Evolutionary conservation across 305 asterid species (phyloP).

Genomic region (Fraxinus paxiana): DNA sequence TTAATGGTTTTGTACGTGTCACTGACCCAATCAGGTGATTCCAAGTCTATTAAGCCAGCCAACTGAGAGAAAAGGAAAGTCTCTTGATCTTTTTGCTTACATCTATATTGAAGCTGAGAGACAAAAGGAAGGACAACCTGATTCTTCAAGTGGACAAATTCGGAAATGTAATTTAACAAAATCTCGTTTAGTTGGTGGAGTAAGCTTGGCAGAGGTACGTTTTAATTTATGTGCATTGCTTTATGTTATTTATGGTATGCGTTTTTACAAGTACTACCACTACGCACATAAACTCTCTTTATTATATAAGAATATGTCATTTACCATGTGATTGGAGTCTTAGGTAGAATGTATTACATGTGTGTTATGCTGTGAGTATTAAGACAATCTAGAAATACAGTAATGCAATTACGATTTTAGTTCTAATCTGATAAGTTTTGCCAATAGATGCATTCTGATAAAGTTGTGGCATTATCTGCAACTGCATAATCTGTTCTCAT

Average conservation of each 20-base stretch:
- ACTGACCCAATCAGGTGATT: slow-evolving; percentile 53
- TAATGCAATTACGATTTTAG: background rate
- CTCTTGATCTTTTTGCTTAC: slow-evolving; percentile 57
- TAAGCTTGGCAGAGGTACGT: slow-evolving; percentile 63
- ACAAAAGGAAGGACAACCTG: slow-evolving; percentile 19
- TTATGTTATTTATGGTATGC: background rate
- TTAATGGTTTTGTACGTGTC: background rate
- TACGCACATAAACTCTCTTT: background rate
- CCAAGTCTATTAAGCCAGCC: slow-evolving; percentile 51
- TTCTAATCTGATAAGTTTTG: background rate
- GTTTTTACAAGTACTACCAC: background rate
- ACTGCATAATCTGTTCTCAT: background rate
- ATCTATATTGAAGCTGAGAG: slow-evolving; percentile 34
- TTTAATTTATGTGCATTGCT: slow-evolving; percentile 7
- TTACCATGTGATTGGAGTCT: background rate
- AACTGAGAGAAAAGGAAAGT: slow-evolving; percentile 36
- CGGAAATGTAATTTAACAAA: slow-evolving; percentile 61
- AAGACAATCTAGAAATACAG: background rate
- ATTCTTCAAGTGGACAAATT: slow-evolving; percentile 39
- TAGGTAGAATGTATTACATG: background rate
- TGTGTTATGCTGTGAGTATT: background rate
- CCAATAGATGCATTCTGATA: background rate
- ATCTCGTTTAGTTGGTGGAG: slow-evolving; percentile 61
- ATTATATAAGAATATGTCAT: background rate
- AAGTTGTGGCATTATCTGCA: background rate